These are phyloP conservation scores for Microsporum canis DNA, from an alignment of 2,329 filamentous ascomycete species.

Conservation along the genomic window DNA sequence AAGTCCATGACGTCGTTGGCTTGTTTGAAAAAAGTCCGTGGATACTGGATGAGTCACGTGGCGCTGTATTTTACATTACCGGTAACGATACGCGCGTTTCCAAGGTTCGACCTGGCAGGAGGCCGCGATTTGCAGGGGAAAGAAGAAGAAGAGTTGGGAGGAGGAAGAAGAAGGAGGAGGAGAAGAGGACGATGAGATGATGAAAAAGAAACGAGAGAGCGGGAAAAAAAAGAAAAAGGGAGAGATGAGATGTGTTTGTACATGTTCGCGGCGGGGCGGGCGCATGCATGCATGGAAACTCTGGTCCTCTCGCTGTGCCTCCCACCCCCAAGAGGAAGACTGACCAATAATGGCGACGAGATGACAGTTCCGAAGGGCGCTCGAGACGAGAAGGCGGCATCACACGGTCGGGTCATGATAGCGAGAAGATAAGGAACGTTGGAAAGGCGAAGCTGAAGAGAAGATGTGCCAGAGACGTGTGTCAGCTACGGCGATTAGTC, in stretches of 20 bases:
- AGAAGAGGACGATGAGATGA: background rate
- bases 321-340: background rate
- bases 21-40: background rate
- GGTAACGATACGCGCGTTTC: background rate
- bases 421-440: background rate
- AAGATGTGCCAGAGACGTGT: too few relatives aligned
- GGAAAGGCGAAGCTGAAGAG: background rate
- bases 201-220: background rate
- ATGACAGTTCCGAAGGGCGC: background rate
- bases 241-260: background rate
- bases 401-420: conserved; percentile 1
- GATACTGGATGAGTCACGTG: background rate
- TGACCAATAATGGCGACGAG: conserved; percentile 2
- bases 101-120: background rate
- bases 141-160: background rate
- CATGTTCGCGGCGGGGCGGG: conserved; percentile 1
- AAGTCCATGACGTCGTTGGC: background rate
- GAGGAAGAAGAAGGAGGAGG: background rate
- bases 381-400: background rate
- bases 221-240: background rate
- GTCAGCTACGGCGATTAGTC: background rate
- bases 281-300: conserved; percentile 2
- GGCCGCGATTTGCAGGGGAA: background rate
- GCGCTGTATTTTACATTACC: background rate
- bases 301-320: background rate